Evolutionary conservation across 768 basidiomycete species (phyloP).

Genomic region (Rhizopogon vinicolor): DNA sequence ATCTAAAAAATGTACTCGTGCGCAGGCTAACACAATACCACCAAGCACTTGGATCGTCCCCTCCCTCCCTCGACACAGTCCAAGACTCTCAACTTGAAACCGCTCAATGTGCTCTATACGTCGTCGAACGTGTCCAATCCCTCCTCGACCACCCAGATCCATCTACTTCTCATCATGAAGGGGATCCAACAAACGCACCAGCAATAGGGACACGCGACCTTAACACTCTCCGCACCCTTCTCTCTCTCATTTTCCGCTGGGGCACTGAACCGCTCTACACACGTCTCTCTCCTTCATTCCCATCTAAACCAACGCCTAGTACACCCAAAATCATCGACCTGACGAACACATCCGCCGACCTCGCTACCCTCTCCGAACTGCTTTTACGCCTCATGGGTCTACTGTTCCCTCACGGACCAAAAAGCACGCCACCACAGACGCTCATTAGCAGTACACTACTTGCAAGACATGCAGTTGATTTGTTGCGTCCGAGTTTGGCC

Average conservation of each 20-base stretch:
- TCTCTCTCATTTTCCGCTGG: constrained; percentile 73
- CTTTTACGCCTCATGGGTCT: constrained; percentile 40
- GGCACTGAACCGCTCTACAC: constrained; percentile 51
- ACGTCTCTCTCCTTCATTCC: constrained; percentile 38
- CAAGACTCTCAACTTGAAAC: constrained; percentile 48
- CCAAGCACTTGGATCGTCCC: constrained; percentile 5
- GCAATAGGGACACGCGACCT: constrained; percentile 67
- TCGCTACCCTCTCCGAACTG: constrained; percentile 37
- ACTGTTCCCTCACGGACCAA: constrained; percentile 49
- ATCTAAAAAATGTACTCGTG: constrained; percentile 7
- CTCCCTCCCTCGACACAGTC: constrained; percentile 19
- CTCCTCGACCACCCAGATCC: constrained; percentile 27
- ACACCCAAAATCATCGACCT: constrained; percentile 40
- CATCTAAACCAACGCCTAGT: constrained; percentile 17
- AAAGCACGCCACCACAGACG: constrained; percentile 49
- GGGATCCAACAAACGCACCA: not conserved
- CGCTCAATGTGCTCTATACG: constrained; percentile 48
- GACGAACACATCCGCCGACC: constrained; percentile 38
- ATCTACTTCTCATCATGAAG: not conserved
- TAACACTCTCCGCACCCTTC: constrained; percentile 52
- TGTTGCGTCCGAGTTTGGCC: constrained; percentile 55
- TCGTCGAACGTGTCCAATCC: constrained; percentile 44
- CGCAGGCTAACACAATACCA: constrained; percentile 13
- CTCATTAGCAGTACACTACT: constrained; percentile 56
- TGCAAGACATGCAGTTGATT: constrained; percentile 50